Conservation (phyloP, 352 stramenopile genomes). For the Phytopythium litorale region DNA sequence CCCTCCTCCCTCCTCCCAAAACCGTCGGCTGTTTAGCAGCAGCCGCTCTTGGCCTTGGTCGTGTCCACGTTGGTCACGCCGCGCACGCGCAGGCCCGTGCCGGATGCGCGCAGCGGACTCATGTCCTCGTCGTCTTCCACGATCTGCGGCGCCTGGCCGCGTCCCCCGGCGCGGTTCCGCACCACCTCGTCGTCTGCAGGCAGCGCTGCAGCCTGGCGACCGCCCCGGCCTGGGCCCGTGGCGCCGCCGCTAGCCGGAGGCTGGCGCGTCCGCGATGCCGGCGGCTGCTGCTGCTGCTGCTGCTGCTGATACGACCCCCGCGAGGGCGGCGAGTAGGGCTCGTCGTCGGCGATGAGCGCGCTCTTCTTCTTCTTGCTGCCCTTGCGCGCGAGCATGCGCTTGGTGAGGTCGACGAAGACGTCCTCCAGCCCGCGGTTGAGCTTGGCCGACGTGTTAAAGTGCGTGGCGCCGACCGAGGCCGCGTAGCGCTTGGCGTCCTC, state of each 20-base stretch:
- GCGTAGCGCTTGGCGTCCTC: constrained; percentile 84
- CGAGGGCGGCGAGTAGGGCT: constrained; percentile 28
- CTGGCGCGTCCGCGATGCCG: constrained; percentile 14
- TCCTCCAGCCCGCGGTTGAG: constrained; percentile 90
- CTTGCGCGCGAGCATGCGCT: constrained; percentile 70
- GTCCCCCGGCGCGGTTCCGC: constrained; percentile 38
- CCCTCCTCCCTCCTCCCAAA: neutral
- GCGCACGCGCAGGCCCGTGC: constrained; percentile 41
- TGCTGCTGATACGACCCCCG: constrained; percentile 14
- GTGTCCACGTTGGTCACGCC: constrained; percentile 44
- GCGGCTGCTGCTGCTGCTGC: constrained; percentile 1
- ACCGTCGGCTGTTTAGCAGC: constrained; percentile 18
- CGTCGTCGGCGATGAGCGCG: constrained; percentile 76
- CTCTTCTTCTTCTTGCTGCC: constrained; percentile 71
- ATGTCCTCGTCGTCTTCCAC: constrained; percentile 45
- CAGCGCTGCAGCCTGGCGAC: neutral
- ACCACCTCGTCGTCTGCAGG: constrained; percentile 8
- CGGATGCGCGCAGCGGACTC: constrained; percentile 20
- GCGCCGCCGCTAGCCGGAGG: neutral
- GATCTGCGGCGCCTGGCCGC: constrained; percentile 60
- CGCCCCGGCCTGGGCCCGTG: constrained; percentile 1
- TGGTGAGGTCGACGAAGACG: constrained; percentile 88
- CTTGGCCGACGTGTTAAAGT: constrained; percentile 92
- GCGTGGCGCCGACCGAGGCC: constrained; percentile 78
- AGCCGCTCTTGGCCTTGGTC: constrained; percentile 52